These are phyloP conservation scores for Neonectria coccinea DNA, from an alignment of 2,329 filamentous ascomycete species.

Conservation along the genomic window DNA sequence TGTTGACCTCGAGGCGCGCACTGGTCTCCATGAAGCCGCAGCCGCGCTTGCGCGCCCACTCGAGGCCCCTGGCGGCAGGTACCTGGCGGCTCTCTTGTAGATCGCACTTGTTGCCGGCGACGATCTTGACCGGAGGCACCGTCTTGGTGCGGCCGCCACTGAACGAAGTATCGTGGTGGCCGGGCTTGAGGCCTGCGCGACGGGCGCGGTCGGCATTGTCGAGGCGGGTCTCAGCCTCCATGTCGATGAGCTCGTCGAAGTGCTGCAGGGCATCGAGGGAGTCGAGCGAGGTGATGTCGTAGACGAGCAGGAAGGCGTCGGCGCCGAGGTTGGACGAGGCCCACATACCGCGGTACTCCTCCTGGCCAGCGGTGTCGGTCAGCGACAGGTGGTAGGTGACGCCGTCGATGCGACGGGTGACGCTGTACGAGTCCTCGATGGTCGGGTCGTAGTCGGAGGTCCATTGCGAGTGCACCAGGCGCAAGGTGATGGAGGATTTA, in stretches of 20 bases:
- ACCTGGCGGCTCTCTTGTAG: slow-evolving; percentile 77
- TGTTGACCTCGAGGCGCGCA: slow-evolving; percentile 85
- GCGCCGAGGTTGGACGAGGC: slow-evolving; percentile 80
- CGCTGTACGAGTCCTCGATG: slow-evolving; percentile 86
- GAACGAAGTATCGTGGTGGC: slow-evolving; percentile 44
- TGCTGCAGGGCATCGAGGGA: slow-evolving; percentile 79
- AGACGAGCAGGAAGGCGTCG: slow-evolving; percentile 87
- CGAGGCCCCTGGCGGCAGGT: slow-evolving; percentile 75
- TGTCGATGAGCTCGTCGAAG: slow-evolving; percentile 86
- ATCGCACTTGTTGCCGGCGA: slow-evolving; percentile 90
- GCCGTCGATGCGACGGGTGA: slow-evolving; percentile 84
- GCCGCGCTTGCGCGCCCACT: slow-evolving; percentile 78
- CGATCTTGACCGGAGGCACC: slow-evolving; percentile 82
- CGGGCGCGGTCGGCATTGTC: slow-evolving; percentile 70
- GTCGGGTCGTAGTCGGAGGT: slow-evolving; percentile 85
- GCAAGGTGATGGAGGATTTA: slow-evolving; percentile 87
- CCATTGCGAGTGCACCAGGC: slow-evolving; percentile 85
- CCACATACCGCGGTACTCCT: slow-evolving; percentile 91
- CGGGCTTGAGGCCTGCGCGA: slow-evolving; percentile 54
- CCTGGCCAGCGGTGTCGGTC: slow-evolving; percentile 89
- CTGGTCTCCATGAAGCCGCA: slow-evolving; percentile 94
- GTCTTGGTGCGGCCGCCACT: slow-evolving; percentile 57
- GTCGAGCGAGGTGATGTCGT: slow-evolving; percentile 81
- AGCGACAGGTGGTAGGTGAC: slow-evolving; percentile 82
- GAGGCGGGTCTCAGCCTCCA: slow-evolving; percentile 77